Evolutionary conservation across 257 asterid species (phyloP), one percentile per base, ranked within the genome.

Genomic region (Nicotiana tomentosiformis): DNA sequence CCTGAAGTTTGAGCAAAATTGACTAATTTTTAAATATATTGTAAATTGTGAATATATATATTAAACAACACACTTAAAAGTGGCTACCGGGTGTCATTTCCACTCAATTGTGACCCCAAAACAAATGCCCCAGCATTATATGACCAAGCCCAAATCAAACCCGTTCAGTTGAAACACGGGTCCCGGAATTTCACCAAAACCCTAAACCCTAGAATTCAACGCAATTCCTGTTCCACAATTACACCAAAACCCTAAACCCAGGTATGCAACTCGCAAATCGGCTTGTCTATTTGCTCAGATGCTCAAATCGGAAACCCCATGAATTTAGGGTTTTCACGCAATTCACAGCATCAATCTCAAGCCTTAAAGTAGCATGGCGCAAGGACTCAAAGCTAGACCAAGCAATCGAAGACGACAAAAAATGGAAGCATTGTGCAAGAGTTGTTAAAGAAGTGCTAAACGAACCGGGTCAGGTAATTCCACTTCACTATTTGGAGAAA

Each of bases 401-500:
- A 86, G 98, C 98, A 11, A 94, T 96, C 83, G 91, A 94, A 77
- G 86, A 91, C 86, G 98, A 94, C 88, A 94, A 94, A 84, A 88
- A 86, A 84, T 94, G 98, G 96, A 90, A 94, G 78, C 95, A 90
- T 65, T 92, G 96, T 66, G 88, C 90, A 12, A 91, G 95, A 67
- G 93, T 94, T 37, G 97, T 93, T 78, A 88, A 90, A 55, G 99
- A 93, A 89, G 97, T 94, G 33, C 53, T 94, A 20, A 96, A 96
- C 86, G 98, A 94, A 82, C 99, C 99, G 39, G 97, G 97, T 39
- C 95, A 90, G 87, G 97, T 88, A 10, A 96, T 96, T 77, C 84
- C 94, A 3, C 92, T 92, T 70, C 89, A 88, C 8, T 94, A 93
- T 88, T 79, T 94, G 16, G 92, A 88, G n/a, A 94, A 89, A 74